Evolutionary conservation across 2,329 filamentous ascomycete species (phyloP), one percentile per base, ranked within the genome.

Genomic region (Trichophyton schoenleinii): DNA sequence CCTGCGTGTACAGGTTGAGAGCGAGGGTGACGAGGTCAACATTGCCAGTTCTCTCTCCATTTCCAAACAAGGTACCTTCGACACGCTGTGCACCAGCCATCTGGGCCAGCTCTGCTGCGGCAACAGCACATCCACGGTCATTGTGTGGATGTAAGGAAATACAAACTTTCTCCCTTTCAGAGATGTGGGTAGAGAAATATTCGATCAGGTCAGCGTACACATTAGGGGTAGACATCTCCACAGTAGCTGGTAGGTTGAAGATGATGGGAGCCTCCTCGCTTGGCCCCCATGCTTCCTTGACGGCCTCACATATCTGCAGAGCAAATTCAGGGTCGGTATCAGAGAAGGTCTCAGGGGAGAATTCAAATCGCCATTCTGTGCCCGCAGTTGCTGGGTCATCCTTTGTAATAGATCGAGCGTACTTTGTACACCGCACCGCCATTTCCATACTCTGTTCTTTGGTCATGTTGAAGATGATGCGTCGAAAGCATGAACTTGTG

Each of bases 81-180:
- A 97, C 92, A 71, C 94, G 81, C 75, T 96, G 89, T 41, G 91
- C 94, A 60, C 92, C 94, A 18, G 91, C 94, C 91, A 97, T 96
- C 74, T 96, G 91, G 5, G 88, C 92, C 69, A 97, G 76, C 72
- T 97, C 92, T 8, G 92, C 88, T 0, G 91, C 91, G 0, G 92
- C 92, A 15, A 94, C 85, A 2, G 89, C 91, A 68, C 88, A 95
- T 22, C 92, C 92, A 64, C 94, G 83, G 73, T 97, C 94, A 71
- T 97, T 97, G 77, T 99, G 92, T 7, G 90, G 89, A 73, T 97
- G 94, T 60, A 97, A 81, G 64, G 89, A 95, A 7, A 97, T 88
- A 68, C 86, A 89, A 58, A 96, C 82, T 77, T 91, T 94, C 69
- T 96, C 87, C 59, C 91, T 81, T 74, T 96, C 88, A 0, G 82